Conservation (phyloP, 768 basidiomycete species). For the Termitomyces sp. region DNA sequence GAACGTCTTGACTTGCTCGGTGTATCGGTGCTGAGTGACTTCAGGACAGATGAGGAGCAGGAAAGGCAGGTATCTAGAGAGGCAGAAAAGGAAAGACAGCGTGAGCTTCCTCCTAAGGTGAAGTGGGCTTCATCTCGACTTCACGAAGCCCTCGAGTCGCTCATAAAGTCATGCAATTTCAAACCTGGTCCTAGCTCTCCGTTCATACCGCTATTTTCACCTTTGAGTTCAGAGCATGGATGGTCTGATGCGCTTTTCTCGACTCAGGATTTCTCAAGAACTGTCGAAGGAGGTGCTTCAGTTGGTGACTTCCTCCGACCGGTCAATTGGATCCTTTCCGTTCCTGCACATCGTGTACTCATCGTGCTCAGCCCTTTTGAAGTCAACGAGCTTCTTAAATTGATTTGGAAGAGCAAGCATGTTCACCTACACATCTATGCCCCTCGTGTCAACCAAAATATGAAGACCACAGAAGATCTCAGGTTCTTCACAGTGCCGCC, state of each 20-base stretch:
- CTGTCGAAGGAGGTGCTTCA: slow-evolving; percentile 15
- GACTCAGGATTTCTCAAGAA: slow-evolving; percentile 29
- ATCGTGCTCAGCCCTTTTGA: slow-evolving; percentile 37
- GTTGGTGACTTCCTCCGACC: slow-evolving; percentile 28
- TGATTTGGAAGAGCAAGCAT: slow-evolving; percentile 23
- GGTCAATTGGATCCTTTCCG: slow-evolving; percentile 38
- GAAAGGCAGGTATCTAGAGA: slow-evolving; percentile 43
- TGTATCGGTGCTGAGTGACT: slow-evolving; percentile 12
- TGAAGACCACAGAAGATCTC: slow-evolving; percentile 32
- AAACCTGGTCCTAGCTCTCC: neutral
- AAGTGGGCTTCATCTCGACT: slow-evolving; percentile 13
- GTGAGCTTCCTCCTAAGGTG: slow-evolving; percentile 28
- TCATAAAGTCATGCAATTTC: neutral
- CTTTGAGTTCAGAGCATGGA: slow-evolving; percentile 5
- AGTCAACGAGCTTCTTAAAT: slow-evolving; percentile 28
- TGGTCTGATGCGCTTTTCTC: slow-evolving; percentile 21
- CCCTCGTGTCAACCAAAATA: slow-evolving; percentile 26
- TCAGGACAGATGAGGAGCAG: slow-evolving; percentile 39
- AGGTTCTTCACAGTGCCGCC: slow-evolving; percentile 24
- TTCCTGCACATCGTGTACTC: slow-evolving; percentile 10
- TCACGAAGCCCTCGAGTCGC: neutral
- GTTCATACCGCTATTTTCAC: neutral
- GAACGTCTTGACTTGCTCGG: slow-evolving; percentile 24
- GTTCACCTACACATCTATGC: slow-evolving; percentile 39
- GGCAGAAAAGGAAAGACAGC: slow-evolving; percentile 33